Conservation (phyloP, 176 grass and related monocot species). For the Tillandsia leiboldiana region DNA sequence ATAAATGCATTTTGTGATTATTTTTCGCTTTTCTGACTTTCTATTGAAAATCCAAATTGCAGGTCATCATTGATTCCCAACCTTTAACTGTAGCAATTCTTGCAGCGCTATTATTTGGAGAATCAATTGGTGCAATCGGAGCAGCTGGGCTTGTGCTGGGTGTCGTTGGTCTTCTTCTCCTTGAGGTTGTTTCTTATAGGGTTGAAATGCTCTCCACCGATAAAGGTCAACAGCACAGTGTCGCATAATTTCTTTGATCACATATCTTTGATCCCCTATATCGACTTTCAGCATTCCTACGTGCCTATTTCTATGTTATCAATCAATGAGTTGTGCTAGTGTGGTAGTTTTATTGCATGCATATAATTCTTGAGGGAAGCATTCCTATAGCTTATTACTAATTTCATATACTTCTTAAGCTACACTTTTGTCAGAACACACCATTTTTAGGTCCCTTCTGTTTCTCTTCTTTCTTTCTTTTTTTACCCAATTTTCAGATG, state of each 20-base stretch:
- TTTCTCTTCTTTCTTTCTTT: neutral
- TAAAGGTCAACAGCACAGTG: no score
- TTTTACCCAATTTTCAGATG: neutral
- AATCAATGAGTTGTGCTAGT: no score
- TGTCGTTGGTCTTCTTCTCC: slow-evolving; percentile 66
- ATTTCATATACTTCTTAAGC: no score
- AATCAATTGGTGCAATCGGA: slow-evolving; percentile 62
- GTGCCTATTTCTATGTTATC: no score
- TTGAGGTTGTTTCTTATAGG: slow-evolving; percentile 43
- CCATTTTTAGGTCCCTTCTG: neutral
- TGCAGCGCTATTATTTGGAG: slow-evolving; percentile 72
- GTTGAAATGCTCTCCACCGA: neutral
- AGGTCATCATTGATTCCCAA: slow-evolving; percentile 96
- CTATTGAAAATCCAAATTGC: slow-evolving; percentile 20
- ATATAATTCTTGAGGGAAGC: no score
- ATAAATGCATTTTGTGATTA: neutral
- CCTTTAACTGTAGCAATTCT: slow-evolving; percentile 92
- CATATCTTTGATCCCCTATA: no score
- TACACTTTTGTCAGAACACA: no score
- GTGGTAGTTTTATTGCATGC: no score
- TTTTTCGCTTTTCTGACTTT: slow-evolving; percentile 9
- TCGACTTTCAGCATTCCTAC: no score
- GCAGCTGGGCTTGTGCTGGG: slow-evolving; percentile 63
- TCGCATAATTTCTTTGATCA: no score
- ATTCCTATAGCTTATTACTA: no score